Base-by-base conservation (phyloP, 805 yeast species). In the Spathaspora passalidarum region DNA sequence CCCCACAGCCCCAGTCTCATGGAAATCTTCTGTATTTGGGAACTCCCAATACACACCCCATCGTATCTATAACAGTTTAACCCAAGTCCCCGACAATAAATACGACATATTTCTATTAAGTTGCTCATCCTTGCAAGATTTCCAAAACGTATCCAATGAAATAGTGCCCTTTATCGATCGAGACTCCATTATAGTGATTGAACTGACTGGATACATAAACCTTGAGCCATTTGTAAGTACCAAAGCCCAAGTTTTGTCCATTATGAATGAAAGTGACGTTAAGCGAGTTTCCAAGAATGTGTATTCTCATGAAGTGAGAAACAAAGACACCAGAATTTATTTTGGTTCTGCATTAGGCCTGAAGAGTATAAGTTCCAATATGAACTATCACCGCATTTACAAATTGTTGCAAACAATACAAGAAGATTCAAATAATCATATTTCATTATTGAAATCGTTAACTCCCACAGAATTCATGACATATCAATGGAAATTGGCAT, bases 401-500 rank as follows among this genome's bases (percentile, higher is more conserved):
- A 62, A 64, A 51, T 53, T 65, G 36, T 55, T 72, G 49, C 70
- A 68, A 49, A 46, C 63, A 40, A 57, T 61, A 20, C 71, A 62
- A 46, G 66, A 65, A 43, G 68, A 63, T 44, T 61, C 67, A 39
- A 38, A 53, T 20, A 67, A 71, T 32, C 62, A 65, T 46, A 65
- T 75, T 39, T 74, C 74, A 40, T 75, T 78, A 41, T 69, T 80
- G 52, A 78, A 78, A 56, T 68, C 80, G 45, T 65, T 72, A 47
- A 69, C 75, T 52, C 70, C 81, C 39, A 65, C 75, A 45, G 88
- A 81, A 51, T 85, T 80, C 56, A 68, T 80, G 63, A 78, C 83
- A 10, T 84, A 84, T 56, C 94, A 89, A 63, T 90, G 96, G 96
- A 82, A 84, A 60, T 74, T 87, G 46, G 91, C 95, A 1, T 74